Conservation (phyloP, 352 stramenopile genomes). For the Globisporangium abappressorium region DNA sequence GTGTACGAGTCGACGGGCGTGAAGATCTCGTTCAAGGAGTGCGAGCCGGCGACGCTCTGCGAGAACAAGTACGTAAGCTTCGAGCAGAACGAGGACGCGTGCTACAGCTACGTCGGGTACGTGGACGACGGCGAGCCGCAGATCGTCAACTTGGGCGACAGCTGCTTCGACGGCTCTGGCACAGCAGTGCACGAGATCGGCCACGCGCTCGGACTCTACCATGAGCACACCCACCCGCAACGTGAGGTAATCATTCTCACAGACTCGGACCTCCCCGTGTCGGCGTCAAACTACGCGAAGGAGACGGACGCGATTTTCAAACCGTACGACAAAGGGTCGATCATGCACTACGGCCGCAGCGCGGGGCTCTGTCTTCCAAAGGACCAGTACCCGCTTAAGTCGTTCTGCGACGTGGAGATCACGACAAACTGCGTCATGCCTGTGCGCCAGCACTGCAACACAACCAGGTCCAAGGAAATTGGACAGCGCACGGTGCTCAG, state of each 20-base stretch:
- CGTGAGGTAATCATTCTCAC: conserved; percentile 70
- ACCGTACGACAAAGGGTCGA: conserved; percentile 64
- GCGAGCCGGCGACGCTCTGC: conserved; percentile 50
- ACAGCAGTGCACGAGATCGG: conserved; percentile 64
- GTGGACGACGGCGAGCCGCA: conserved; percentile 60
- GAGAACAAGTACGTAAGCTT: conserved; percentile 72
- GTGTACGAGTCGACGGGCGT: conserved; percentile 59
- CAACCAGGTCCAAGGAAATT: conserved; percentile 58
- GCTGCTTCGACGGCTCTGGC: conserved; percentile 54
- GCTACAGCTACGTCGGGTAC: conserved; percentile 75
- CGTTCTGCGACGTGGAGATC: conserved; percentile 64
- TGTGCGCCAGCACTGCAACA: conserved; percentile 64
- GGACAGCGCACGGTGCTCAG: conserved; percentile 54
- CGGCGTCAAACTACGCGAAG: conserved; percentile 67
- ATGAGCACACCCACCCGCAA: conserved; percentile 70
- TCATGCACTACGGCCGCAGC: conserved; percentile 76
- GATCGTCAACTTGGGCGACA: conserved; percentile 65
- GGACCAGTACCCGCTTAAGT: conserved; percentile 52
- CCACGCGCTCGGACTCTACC: conserved; percentile 61
- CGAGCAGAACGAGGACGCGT: conserved; percentile 62
- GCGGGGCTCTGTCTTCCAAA: conserved; percentile 72
- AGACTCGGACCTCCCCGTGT: conserved; percentile 56
- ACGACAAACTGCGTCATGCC: conserved; percentile 71
- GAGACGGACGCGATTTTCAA: conserved; percentile 53
- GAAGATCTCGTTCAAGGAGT: conserved; percentile 64